Evolutionary conservation across 345 rosid genomes (phyloP).

Genomic region (Salix koriyanagi): DNA sequence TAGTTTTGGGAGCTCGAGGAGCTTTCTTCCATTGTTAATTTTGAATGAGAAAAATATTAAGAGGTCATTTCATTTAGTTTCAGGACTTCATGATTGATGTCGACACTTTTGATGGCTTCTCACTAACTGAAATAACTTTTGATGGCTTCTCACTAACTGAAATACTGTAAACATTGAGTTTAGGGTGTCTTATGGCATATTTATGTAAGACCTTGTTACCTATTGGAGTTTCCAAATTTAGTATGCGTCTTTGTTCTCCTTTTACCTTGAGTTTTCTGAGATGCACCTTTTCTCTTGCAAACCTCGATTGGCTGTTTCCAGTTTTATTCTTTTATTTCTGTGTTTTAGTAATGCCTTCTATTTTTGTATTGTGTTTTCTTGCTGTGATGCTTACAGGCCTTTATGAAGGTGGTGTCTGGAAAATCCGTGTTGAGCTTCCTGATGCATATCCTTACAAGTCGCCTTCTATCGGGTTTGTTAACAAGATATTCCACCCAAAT

Average conservation of each 20-base stretch:
- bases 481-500: slow-evolving; percentile 77
- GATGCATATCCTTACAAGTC: slow-evolving; percentile 79
- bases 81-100: not conserved
- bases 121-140: not conserved
- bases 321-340: not conserved
- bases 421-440: slow-evolving; percentile 67
- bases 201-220: no score
- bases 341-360: not conserved
- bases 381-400: slow-evolving; percentile 43
- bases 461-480: slow-evolving; percentile 66
- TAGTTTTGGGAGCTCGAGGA: not conserved
- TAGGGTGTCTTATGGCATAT: not conserved
- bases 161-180: not conserved
- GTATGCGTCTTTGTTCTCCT: slow-evolving; percentile 1
- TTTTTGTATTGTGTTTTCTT: not conserved
- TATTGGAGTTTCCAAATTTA: not conserved
- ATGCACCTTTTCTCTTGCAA: not conserved
- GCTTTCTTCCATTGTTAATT: not conserved
- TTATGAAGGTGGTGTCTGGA: slow-evolving; percentile 74
- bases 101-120: not conserved
- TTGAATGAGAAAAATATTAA: not conserved
- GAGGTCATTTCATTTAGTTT: not conserved
- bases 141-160: not conserved
- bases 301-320: not conserved
- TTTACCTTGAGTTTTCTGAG: slow-evolving; percentile 1